A percentile compares a stretch with the other conserved stretches of the same genome.
Conservation (phyloP, 495 filamentous ascomycete genomes). For the Thermochaetoides thermophila region DNA sequence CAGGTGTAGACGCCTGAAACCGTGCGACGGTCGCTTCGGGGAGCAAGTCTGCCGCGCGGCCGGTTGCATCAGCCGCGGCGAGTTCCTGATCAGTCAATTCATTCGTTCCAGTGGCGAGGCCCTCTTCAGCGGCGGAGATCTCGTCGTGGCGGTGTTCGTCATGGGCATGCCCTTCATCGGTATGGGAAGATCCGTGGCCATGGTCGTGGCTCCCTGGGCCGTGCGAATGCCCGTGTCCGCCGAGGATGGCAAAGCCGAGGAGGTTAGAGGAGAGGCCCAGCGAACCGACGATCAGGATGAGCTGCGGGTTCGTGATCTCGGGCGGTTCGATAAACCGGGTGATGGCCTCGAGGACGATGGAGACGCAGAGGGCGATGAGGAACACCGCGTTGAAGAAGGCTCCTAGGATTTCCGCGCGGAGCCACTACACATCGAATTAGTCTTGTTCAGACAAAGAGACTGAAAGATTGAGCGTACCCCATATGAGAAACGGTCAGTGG, state of each 20-base stretch:
- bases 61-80: conserved; percentile 18
- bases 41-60: conserved; percentile 26
- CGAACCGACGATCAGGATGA: conserved; percentile 79
- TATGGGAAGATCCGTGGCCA: too few relatives aligned
- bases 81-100: conserved; percentile 6
- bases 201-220: conserved; percentile 39
- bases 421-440: conserved; percentile 46
- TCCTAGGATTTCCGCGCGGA: conserved; percentile 94
- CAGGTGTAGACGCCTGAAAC: conserved; percentile 10
- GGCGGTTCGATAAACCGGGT: conserved; percentile 81
- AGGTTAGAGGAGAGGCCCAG: conserved; percentile 81
- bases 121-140: conserved; percentile 19
- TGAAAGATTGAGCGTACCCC: conserved; percentile 36
- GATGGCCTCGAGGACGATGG: conserved; percentile 88
- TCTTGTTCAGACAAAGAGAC: conserved; percentile 2
- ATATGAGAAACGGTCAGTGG: conserved; percentile 82
- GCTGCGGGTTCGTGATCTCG: conserved; percentile 61
- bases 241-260: conserved; percentile 74
- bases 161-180: conserved; percentile 58
- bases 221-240: conserved; percentile 85
- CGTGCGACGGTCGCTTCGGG: conserved; percentile 29
- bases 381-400: conserved; percentile 95
- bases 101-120: too few relatives aligned
- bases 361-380: conserved; percentile 83
- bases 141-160: conserved; percentile 29